Evolutionary conservation across 2,329 filamentous ascomycete species (phyloP), one percentile per base, ranked within the genome.

Genomic region (Chlorencoelia australis): DNA sequence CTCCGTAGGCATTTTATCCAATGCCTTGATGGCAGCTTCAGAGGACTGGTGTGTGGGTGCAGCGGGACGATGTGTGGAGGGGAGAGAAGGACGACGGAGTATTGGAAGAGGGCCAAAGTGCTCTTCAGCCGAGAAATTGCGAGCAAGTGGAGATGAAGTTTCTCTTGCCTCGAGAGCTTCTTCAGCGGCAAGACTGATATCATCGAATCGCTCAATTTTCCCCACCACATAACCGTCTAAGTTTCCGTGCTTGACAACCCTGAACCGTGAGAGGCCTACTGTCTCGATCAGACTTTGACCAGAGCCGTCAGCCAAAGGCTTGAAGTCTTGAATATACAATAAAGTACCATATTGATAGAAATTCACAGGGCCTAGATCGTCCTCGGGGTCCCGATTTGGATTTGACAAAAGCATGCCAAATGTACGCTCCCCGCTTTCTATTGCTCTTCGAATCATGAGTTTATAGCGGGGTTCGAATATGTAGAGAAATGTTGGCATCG

Each of bases 401-500:
- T 79, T 82, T 44, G 78, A 77, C 52, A 84, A 70, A 13, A 94
- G 71, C 82, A 94, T 94, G 16, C 88, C 88, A 52, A 95, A 94
- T 16, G 75, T 82, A 10, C 74, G 67, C 42, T 81, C 74, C 0
- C 77, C 75, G 38, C 52, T 65, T 44, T 87, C 80, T 35, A 93
- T 64, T 0, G 76, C 81, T 22, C 86, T 74, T 30, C 81, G 72
- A 24, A 94, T 80, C 85, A 94, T 91, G n/a, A 91, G 67, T 6
- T 85, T 75, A 55, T 94, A 94, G 5, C 83, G 73, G n/a, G 84
- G 83, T 56, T 94, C 88, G 53, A 94, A 94, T n/a, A 95, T 74
- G 50, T 93, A 83, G 3, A 94, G 64, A 48, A 91, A 91, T 0
- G 84, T 88, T 0, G 82, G 85, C 74, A 89, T 86, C 2, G 70